Conservation (phyloP, 1,139 yeast species). For the Saccharomyces pastorianus region DNA sequence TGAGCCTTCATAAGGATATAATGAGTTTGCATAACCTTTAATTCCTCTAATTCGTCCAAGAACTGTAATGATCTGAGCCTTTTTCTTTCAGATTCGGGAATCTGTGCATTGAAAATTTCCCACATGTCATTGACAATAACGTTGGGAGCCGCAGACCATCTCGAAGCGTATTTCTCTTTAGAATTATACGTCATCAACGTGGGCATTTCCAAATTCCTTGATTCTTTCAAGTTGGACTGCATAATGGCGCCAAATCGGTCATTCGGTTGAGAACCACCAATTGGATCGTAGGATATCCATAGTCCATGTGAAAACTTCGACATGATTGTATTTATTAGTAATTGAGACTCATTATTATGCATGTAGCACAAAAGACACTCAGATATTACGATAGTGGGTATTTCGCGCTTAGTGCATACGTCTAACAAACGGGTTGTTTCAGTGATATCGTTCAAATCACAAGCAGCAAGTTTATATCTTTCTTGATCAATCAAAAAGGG, state of each 20-base stretch:
- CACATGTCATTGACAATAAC: slow-evolving; percentile 49
- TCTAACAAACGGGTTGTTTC: slow-evolving; percentile 14
- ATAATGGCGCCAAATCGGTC: slow-evolving; percentile 79
- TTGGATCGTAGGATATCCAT: slow-evolving; percentile 75
- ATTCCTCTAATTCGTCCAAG: slow-evolving; percentile 85
- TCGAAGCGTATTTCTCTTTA: slow-evolving; percentile 37
- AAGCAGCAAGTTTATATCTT: slow-evolving; percentile 9
- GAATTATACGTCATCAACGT: slow-evolving; percentile 47
- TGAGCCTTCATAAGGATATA: slow-evolving; percentile 49
- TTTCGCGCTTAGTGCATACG: slow-evolving; percentile 31
- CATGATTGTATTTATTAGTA: slow-evolving; percentile 37
- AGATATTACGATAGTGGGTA: slow-evolving; percentile 68
- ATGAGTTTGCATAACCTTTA: slow-evolving; percentile 64
- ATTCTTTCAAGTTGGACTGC: slow-evolving; percentile 56
- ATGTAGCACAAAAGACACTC: slow-evolving; percentile 89
- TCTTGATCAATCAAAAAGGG: not conserved
- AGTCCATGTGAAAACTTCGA: slow-evolving; percentile 35
- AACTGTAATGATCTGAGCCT: slow-evolving; percentile 62
- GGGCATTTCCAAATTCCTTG: slow-evolving; percentile 69
- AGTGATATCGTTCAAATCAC: slow-evolving; percentile 24
- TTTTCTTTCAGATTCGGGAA: slow-evolving; percentile 38
- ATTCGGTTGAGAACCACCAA: slow-evolving; percentile 45
- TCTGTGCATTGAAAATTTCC: slow-evolving; percentile 53
- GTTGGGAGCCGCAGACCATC: slow-evolving; percentile 31
- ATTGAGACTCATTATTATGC: slow-evolving; percentile 47